Conservation (phyloP, 345 rosid genomes). For the Toxicodendron radicans region DNA sequence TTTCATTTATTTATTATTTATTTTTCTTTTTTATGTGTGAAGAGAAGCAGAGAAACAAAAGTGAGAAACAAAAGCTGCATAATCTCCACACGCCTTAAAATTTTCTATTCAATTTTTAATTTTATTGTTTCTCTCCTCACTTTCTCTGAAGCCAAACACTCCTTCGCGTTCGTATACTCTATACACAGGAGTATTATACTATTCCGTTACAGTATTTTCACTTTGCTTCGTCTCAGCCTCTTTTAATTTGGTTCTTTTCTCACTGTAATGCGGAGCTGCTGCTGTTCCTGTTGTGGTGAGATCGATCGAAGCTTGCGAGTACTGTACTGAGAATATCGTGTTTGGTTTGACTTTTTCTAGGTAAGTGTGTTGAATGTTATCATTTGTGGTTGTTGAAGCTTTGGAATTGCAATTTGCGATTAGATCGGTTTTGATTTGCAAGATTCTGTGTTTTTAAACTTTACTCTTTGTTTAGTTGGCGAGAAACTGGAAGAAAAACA, state of each 20-base stretch:
- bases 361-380: slow-evolving; percentile 18
- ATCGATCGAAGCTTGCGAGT: slow-evolving; percentile 27
- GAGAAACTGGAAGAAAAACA: slow-evolving; percentile 25
- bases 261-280: slow-evolving; percentile 6
- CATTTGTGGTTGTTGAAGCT: neutral
- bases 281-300: slow-evolving; percentile 8
- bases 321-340: slow-evolving; percentile 11
- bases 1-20: neutral
- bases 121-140: slow-evolving; percentile 27
- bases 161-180: neutral
- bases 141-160: slow-evolving; percentile 45
- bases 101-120: slow-evolving; percentile 28
- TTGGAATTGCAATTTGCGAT: slow-evolving; percentile 5
- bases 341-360: slow-evolving; percentile 23
- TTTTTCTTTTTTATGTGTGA: slow-evolving; percentile 23
- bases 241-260: slow-evolving; percentile 11
- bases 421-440: slow-evolving; percentile 41
- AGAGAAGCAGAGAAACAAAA: slow-evolving; percentile 20
- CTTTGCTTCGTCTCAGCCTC: slow-evolving; percentile 19
- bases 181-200: slow-evolving; percentile 13
- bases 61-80: slow-evolving; percentile 38
- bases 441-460: slow-evolving; percentile 15
- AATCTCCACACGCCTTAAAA: slow-evolving; percentile 45
- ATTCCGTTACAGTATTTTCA: neutral
- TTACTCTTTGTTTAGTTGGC: slow-evolving; percentile 22